A percentile compares a stretch with the other conserved stretches of the same genome.
Conservation (phyloP, 306 rosid species). For the Lablab purpureus region DNA sequence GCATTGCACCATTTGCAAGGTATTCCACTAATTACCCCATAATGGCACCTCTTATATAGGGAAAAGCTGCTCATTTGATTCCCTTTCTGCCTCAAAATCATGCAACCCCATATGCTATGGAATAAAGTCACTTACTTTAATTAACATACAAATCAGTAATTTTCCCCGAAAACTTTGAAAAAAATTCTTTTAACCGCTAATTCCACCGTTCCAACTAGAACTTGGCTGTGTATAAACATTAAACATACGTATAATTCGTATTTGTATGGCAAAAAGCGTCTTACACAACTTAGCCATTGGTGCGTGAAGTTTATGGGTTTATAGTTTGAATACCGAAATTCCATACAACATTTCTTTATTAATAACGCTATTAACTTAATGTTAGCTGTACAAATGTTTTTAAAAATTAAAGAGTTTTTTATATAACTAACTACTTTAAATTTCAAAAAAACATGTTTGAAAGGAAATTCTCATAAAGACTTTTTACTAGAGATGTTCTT, state of each 20-base stretch:
- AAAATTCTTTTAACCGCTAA: constrained; percentile 30
- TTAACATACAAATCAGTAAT: constrained; percentile 24
- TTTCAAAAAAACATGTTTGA: no score
- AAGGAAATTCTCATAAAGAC: no score
- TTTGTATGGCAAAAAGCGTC: constrained; percentile 16
- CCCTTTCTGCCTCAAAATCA: constrained; percentile 87
- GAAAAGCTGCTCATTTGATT: constrained; percentile 76
- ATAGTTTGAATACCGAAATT: neutral
- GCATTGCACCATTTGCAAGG: constrained; percentile 69
- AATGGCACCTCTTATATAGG: constrained; percentile 57
- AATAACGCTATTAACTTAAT: no score
- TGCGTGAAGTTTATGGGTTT: neutral
- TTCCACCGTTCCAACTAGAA: neutral
- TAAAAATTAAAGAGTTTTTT: no score
- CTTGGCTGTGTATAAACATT: neutral
- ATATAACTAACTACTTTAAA: no score
- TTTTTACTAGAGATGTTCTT: no score
- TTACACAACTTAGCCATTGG: constrained; percentile 44
- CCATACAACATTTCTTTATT: no score
- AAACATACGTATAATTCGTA: neutral
- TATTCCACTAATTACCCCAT: constrained; percentile 80
- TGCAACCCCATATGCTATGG: constrained; percentile 62
- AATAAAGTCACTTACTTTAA: constrained; percentile 61
- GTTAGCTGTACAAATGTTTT: no score
- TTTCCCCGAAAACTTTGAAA: constrained; percentile 15